Base-by-base conservation (phyloP, 176 grass and related monocot genomes). In the Ensete ventricosum region DNA sequence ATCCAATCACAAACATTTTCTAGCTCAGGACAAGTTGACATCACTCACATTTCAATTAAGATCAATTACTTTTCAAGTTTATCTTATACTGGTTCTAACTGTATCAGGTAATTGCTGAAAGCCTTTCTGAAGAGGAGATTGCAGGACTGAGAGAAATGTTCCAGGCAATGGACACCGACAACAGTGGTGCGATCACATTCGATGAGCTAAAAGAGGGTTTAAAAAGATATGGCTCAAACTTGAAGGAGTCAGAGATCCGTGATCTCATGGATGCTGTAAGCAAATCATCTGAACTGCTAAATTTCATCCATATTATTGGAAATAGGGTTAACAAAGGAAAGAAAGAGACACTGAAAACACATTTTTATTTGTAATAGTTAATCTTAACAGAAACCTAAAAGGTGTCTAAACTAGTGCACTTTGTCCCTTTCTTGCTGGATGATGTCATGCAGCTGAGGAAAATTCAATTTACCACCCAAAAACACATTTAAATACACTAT, bases 141-240 rank as follows among this genome's bases (percentile, higher is more conserved):
- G 90, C 86, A 1, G 90, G 86, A 2, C 79, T 89, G 9, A 89
- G 77, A 73, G 90, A 92, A 83, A 89, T 92, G 84, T 92, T 92
- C 82, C 86, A 80, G 73, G 80, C 84, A 62, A 92, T 92, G 79
- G 86, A 92, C 84, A 62, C 86, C 0, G 86, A 92, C 64, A 72
- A 49, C 65, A 92, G 86, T 62, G 90, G 90, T 2, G 84, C 86
- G 29, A 89, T 92, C 79, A 92, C 90, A 24, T 89, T 89, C 29
- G 86, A 92, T 16, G 90, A 92, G 77, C 86, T 92, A 59, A 82
- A 84, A 75, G 90, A 84, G 6, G 86, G 90, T 2, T 70, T 92
- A 0, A 63, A 29, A 12, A 84, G 57, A 48, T 72, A 84, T 21
- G 86, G 90, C 2, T 89, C 86, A 1, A 89, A 80, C 64, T 67